Conservation (phyloP, 345 rosid species). For the Citrus cavaleriei region DNA sequence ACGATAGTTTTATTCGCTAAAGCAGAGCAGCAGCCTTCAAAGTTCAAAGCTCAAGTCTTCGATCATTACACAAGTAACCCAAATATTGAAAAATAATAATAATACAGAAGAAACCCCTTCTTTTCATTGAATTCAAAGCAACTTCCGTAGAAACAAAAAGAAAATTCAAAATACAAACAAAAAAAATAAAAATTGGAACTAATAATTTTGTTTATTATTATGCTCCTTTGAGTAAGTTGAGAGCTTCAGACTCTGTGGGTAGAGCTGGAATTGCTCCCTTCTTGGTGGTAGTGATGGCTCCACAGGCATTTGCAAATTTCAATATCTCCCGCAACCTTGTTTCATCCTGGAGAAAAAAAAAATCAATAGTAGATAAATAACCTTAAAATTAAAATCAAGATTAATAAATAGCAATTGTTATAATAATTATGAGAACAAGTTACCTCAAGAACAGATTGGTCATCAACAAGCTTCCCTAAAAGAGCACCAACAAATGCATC, state of each 20-base stretch:
- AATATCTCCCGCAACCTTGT: conserved; percentile 66
- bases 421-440: background rate
- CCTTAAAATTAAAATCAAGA: background rate
- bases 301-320: conserved; percentile 83
- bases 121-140: background rate
- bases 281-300: conserved; percentile 96
- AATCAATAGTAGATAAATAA: background rate
- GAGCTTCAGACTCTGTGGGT: conserved; percentile 60
- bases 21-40: background rate
- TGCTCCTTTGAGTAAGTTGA: conserved; percentile 33
- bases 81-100: background rate
- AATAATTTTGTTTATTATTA: background rate
- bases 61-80: background rate
- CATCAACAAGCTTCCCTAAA: conserved; percentile 73
- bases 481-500: conserved; percentile 92
- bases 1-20: background rate
- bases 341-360: conserved; percentile 49
- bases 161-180: background rate
- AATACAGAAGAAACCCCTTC: background rate
- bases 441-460: conserved; percentile 69
- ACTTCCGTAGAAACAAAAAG: background rate
- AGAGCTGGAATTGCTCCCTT: conserved; percentile 99
- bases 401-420: background rate
- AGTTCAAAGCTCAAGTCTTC: background rate
- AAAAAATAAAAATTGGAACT: background rate